phyloP scores from a whole-genome alignment of 306 rosid genomes.

The Vicia faba region DNA sequence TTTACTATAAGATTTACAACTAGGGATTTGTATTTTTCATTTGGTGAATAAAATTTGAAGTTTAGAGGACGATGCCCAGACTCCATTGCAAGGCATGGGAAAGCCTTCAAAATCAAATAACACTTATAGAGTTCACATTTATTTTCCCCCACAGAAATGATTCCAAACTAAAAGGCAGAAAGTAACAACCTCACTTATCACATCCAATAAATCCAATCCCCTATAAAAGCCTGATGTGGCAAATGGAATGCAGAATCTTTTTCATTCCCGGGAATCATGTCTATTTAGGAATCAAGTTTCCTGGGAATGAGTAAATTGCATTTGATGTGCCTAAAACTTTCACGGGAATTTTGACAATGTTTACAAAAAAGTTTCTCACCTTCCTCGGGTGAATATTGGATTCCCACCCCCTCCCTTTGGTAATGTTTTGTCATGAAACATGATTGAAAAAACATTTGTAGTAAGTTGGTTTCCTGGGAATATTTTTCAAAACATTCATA shows the following conservation, averaged over 20 bases:
- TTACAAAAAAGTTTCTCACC: no score
- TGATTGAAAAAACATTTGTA: neutral
- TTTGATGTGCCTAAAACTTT: no score
- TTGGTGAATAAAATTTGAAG: neutral
- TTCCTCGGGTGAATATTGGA: no score
- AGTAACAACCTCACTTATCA: neutral
- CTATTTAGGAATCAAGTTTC: no score
- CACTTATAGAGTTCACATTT: neutral
- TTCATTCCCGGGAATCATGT: no score
- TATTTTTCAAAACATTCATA: neutral
- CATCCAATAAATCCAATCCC: neutral
- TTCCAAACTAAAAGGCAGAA: neutral
- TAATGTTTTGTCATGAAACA: no score
- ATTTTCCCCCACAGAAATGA: neutral
- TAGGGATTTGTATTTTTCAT: neutral
- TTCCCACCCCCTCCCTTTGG: no score
- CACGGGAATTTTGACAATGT: no score
- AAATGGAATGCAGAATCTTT: no score
- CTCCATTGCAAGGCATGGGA: neutral
- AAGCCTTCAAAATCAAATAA: neutral
- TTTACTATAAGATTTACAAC: conserved; percentile 9
- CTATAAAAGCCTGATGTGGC: no score
- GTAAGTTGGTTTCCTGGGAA: neutral
- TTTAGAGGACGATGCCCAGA: neutral
- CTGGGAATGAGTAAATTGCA: no score